These are phyloP conservation scores for Coniferiporia sulphurascens DNA, from an alignment of 1,284 basidiomycete species.

Conservation along the genomic window DNA sequence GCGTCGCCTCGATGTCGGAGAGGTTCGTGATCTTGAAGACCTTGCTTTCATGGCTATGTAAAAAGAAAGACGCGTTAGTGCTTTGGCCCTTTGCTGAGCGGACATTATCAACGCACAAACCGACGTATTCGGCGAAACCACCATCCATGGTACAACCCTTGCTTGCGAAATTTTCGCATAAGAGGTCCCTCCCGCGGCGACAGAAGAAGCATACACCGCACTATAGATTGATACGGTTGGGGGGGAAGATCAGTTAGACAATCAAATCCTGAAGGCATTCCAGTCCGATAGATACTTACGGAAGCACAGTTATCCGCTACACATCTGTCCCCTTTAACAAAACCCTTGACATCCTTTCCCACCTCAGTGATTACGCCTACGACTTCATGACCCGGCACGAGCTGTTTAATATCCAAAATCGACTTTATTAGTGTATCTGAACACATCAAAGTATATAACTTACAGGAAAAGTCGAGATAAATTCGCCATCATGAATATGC, in stretches of 20 bases:
- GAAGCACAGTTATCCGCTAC: conserved; percentile 50
- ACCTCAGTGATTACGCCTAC: conserved; percentile 48
- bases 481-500: conserved; percentile 59
- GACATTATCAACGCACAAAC: conserved; percentile 35
- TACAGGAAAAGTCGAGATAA: conserved; percentile 52
- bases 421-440: conserved; percentile 3
- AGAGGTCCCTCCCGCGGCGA: conserved; percentile 46
- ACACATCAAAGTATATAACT: conserved; percentile 11
- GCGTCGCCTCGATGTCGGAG: conserved; percentile 54
- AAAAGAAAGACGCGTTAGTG: not conserved
- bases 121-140: conserved; percentile 57
- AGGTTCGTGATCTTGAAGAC: conserved; percentile 58
- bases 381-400: conserved; percentile 50
- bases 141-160: conserved; percentile 51
- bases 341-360: conserved; percentile 50
- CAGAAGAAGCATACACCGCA: conserved; percentile 59
- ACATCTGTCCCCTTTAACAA: conserved; percentile 51
- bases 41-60: conserved; percentile 39
- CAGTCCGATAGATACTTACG: conserved; percentile 25
- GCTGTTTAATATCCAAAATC: not conserved
- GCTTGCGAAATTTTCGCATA: conserved; percentile 54
- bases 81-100: not conserved
- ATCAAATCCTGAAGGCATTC: too few relatives aligned
- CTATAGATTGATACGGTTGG: conserved; percentile 22
- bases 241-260: too few relatives aligned